Base-by-base conservation (phyloP, 179 eudicot species). In the Nepenthes alata region DNA sequence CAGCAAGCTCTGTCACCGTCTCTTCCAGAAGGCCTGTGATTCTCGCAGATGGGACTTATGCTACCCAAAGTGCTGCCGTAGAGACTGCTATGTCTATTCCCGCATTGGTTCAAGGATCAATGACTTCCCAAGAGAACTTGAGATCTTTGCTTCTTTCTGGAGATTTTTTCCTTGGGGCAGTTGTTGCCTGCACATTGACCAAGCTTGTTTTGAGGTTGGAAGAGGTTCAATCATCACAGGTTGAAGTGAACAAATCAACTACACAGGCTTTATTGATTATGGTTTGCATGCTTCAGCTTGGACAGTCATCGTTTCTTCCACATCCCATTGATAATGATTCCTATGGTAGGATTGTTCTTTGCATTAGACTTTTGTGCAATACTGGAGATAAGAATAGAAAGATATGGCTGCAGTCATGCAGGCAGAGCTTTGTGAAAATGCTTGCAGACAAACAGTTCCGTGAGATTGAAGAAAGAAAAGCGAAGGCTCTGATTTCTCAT, bases 361-460 rank as follows among this genome's bases (percentile, higher is more conserved):
- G 98, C 73, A 74, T 91, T 67, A 84, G 96, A 75, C 78, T 91
- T 70, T 77, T 91, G 45, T 79, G 87, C 64, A 82, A 79, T 59
- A 84, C 87, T 50, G 91, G 89, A 60, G 86, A 83, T 56, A 80
- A 68, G 62, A 69, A 71, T 16, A 82, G 95, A 68, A 89, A 89
- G 73, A 83, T 89, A 61, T 91, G 98, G 98, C 81, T 89, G 72
- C 81, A 83, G 65, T 86, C 91, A 37, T 89, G 98, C 73, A 81
- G 91, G 59, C 86, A 89, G 78, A 91, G 91, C 75, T 91, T 91
- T 62, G 95, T 89, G 11, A 81, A 86, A 60, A 89, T 91, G 98
- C 98, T 91, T 75, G 87, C 91, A 12, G 96, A 91, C 69, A 91
- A 91, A 78, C 96, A 86, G 72, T 80, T 82, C 65, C 89, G 83